Conservation (phyloP, 148 eudicot species). For the Diospyros lotus region DNA sequence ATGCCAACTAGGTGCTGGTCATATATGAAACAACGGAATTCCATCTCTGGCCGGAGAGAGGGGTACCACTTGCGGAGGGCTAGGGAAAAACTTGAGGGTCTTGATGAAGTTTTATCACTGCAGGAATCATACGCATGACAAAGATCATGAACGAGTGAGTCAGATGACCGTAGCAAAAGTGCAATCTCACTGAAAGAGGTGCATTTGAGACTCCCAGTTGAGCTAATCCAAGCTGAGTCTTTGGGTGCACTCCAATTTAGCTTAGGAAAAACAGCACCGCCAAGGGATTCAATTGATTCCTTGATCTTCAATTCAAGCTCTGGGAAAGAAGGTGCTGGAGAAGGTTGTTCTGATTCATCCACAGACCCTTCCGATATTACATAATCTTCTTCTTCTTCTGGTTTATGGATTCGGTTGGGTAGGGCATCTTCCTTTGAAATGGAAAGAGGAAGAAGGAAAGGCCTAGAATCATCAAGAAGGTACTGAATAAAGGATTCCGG, state of each 20-base stretch:
- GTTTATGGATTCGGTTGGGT: constrained; percentile 75
- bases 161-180: constrained; percentile 71
- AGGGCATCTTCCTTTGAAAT: constrained; percentile 65
- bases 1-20: constrained; percentile 49
- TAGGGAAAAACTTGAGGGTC: constrained; percentile 61
- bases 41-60: constrained; percentile 76
- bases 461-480: constrained; percentile 69
- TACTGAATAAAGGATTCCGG: constrained; percentile 81
- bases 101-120: constrained; percentile 45
- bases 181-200: constrained; percentile 77
- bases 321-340: constrained; percentile 70
- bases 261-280: constrained; percentile 81
- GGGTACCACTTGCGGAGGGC: constrained; percentile 90
- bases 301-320: constrained; percentile 67
- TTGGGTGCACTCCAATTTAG: constrained; percentile 95
- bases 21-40: constrained; percentile 78
- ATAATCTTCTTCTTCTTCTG: constrained; percentile 83
- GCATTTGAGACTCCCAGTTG: constrained; percentile 72
- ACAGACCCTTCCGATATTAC: constrained; percentile 62
- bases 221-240: constrained; percentile 91
- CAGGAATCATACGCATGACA: constrained; percentile 85
- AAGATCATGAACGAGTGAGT: constrained; percentile 72
- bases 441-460: constrained; percentile 80
- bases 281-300: constrained; percentile 58
- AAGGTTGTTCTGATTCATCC: constrained; percentile 60